Conservation (phyloP, 257 asterid genomes). For the Knoxia roxburghii region DNA sequence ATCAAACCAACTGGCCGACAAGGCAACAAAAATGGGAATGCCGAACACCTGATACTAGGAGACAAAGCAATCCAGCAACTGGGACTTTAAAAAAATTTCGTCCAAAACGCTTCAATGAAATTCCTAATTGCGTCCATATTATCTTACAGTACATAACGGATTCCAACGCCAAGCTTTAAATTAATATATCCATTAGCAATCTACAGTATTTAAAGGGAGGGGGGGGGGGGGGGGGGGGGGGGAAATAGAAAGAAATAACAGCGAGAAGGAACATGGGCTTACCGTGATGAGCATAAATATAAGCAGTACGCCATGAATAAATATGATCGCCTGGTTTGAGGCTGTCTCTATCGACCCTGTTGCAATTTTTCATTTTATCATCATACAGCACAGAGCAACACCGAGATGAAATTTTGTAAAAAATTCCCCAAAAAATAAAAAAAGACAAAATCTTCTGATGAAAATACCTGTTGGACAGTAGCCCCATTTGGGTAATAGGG, state of each 20-base stretch:
- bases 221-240: neutral
- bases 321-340: slow-evolving; percentile 93
- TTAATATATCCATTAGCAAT: too few relatives aligned
- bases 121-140: neutral
- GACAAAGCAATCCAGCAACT: neutral
- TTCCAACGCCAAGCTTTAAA: too few relatives aligned
- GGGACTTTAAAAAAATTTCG: neutral
- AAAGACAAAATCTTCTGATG: neutral
- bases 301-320: slow-evolving; percentile 90
- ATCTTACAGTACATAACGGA: too few relatives aligned
- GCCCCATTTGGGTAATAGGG: slow-evolving; percentile 20
- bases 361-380: slow-evolving; percentile 7
- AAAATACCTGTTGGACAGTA: slow-evolving; percentile 34
- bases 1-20: neutral
- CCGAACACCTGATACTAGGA: neutral
- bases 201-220: too few relatives aligned
- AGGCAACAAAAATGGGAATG: neutral
- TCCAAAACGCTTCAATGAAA: neutral
- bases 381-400: neutral
- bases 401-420: too few relatives aligned
- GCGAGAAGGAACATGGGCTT: slow-evolving; percentile 4
- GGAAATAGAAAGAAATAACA: neutral
- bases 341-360: slow-evolving; percentile 58
- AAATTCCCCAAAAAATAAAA: neutral
- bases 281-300: slow-evolving; percentile 93